phyloP scores from a whole-genome alignment of 495 filamentous ascomycete species.

The Talaromyces ruber region DNA sequence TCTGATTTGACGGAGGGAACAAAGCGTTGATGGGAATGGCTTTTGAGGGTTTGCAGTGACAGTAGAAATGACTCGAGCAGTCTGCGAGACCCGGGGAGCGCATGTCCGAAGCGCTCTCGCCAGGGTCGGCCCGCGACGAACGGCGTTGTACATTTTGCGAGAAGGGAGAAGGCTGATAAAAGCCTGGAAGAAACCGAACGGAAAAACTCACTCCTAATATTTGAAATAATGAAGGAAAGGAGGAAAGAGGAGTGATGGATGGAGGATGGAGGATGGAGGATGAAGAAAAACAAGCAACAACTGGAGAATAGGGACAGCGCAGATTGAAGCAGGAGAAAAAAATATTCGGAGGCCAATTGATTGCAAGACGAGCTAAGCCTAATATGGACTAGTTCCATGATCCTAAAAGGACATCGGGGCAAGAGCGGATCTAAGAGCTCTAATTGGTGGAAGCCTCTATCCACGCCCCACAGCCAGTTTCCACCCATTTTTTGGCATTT shows the following conservation, averaged over 20 bases:
- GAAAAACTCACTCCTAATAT: background rate
- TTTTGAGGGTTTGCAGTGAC: conserved; percentile 24
- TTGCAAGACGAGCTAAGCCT: background rate
- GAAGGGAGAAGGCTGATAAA: background rate
- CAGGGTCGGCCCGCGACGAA: conserved; percentile 30
- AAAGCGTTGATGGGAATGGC: conserved; percentile 7
- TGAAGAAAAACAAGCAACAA: background rate
- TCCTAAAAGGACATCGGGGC: background rate
- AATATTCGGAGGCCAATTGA: conserved; percentile 3
- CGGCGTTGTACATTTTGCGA: conserved; percentile 28
- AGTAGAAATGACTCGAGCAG: conserved; percentile 14
- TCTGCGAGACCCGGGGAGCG: conserved; percentile 20
- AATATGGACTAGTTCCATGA: background rate
- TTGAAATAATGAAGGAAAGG: background rate
- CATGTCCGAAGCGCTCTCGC: conserved; percentile 28
- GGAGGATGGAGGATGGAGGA: background rate
- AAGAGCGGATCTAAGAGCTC: background rate
- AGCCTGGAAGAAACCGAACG: background rate
- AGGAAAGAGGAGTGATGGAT: conserved; percentile 1
- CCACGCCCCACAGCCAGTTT: background rate
- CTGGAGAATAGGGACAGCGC: background rate
- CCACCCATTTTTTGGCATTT: background rate
- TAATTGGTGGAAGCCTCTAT: background rate
- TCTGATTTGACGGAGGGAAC: conserved; percentile 13
- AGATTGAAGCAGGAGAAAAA: conserved; percentile 4